Base-by-base conservation (phyloP, 805 yeast genomes). In the Ogataea paradorogensis region DNA sequence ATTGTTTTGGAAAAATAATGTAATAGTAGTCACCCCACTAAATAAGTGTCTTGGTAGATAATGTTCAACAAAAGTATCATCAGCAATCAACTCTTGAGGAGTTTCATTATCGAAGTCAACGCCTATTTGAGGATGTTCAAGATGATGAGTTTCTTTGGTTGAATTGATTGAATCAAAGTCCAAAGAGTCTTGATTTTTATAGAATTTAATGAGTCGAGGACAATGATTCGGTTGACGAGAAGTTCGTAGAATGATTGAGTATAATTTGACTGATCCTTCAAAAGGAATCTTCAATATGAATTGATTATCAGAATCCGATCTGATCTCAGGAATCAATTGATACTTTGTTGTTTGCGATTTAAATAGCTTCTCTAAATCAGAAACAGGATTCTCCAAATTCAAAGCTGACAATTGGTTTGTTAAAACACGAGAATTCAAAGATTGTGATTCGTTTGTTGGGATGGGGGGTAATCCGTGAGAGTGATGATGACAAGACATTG, bases 241-340 rank as follows among this genome's bases (percentile, higher is more conserved):
- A 0, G 89, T 73, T 48, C 96, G 71, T 9, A 91, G 46, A 2
- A 84, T 75, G 1, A 91, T 50, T 3, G 95, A 84, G 56, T 77
- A 85, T 25, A 91, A 61, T 56, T 82, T 86, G 28, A 85, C 88
- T 16, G 74, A 66, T 5, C 53, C 52, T 9, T 82, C 79, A 53
- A 91, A 91, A 21, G 96, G 97, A 21, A 91, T 75, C 38, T 78
- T 74, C 23, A 91, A 50, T 23, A 90, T 74, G 50, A 90, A 48
- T 58, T 91, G 96, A 43, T 82, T 77, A 55, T 91, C 98, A 2
- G 84, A 79, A 58, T 90, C 96, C 1, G 61, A 76, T 65, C 32
- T 80, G 56, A 66, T 62, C 52, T 26, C 63, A 47, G 66, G 78
- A 44, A 45, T 68, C 8, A 76, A 48, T n/a, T 67, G 60, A 45